Conservation (phyloP, 2,329 filamentous ascomycete genomes). For the Emericellopsis cladophorae region DNA sequence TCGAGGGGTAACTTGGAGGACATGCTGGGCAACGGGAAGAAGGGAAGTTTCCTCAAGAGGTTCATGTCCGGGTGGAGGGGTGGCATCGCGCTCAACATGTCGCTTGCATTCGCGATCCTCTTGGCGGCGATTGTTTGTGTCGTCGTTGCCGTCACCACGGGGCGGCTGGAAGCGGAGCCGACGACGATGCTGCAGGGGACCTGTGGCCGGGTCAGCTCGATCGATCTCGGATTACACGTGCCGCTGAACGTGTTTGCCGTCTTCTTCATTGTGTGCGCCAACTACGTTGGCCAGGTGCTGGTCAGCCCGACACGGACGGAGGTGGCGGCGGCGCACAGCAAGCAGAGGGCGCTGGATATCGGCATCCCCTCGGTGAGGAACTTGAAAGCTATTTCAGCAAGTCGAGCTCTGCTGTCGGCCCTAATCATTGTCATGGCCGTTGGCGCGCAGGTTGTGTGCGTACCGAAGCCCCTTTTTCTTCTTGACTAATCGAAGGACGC, state of each 20-base stretch:
- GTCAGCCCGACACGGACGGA: slow-evolving; percentile 38
- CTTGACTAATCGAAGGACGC: background rate
- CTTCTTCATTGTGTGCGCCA: slow-evolving; percentile 32
- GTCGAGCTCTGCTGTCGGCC: slow-evolving; percentile 23
- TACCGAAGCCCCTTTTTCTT: slow-evolving; percentile 1
- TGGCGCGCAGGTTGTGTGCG: slow-evolving; percentile 36
- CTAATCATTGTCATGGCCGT: slow-evolving; percentile 28
- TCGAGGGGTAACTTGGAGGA: slow-evolving; percentile 1
- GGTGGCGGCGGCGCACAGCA: slow-evolving; percentile 30
- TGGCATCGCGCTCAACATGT: slow-evolving; percentile 29
- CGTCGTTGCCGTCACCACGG: slow-evolving; percentile 19
- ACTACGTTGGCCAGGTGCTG: slow-evolving; percentile 42
- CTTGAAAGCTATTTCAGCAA: slow-evolving; percentile 26
- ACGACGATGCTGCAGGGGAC: slow-evolving; percentile 26
- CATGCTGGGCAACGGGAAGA: slow-evolving; percentile 5
- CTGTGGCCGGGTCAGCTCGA: slow-evolving; percentile 19
- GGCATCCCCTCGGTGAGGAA: slow-evolving; percentile 41
- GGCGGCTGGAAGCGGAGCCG: slow-evolving; percentile 14
- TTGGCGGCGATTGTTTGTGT: slow-evolving; percentile 24
- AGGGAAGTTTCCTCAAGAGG: slow-evolving; percentile 10
- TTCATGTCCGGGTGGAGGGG: slow-evolving; percentile 31
- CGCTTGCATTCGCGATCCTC: slow-evolving; percentile 24
- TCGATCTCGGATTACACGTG: slow-evolving; percentile 29
- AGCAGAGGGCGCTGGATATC: slow-evolving; percentile 36
- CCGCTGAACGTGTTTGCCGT: slow-evolving; percentile 29